A percentile compares a stretch with the other conserved stretches of the same genome.
Evolutionary conservation across 1,139 yeast genomes (phyloP).

Genomic region (Nakaseomyces bracarensis): DNA sequence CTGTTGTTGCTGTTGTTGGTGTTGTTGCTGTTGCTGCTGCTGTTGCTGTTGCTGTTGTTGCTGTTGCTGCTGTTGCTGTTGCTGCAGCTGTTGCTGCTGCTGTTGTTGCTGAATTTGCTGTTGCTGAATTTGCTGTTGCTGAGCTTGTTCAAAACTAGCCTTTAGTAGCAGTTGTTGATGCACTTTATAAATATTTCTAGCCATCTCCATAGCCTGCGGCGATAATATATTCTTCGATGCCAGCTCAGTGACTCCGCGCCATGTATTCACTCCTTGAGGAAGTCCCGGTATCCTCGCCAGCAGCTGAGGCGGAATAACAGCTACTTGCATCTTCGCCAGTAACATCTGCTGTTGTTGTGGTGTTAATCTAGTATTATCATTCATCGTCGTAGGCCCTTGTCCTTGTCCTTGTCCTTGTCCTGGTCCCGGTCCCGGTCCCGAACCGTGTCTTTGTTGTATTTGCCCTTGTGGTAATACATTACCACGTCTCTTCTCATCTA

Average conservation of each 20-base stretch:
- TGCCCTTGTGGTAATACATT: conserved; percentile 14
- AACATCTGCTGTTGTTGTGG: conserved; percentile 31
- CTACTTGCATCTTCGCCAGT: conserved; percentile 40
- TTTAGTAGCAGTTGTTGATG: conserved; percentile 33
- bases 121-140: not conserved
- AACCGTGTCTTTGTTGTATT: conserved; percentile 9
- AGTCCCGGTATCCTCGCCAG: conserved; percentile 65
- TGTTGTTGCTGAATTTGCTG: not conserved
- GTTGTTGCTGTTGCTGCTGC: conserved; percentile 4
- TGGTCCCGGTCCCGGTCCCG: conserved; percentile 17
- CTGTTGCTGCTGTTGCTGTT: conserved; percentile 4
- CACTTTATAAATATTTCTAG: conserved; percentile 34
- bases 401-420: conserved; percentile 17
- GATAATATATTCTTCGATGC: conserved; percentile 42
- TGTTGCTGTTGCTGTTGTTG: conserved; percentile 4
- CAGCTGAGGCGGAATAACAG: conserved; percentile 70
- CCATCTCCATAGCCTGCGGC: conserved; percentile 33
- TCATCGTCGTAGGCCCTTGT: conserved; percentile 9
- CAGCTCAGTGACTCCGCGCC: conserved; percentile 74
- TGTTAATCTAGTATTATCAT: conserved; percentile 16
- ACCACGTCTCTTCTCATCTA: conserved; percentile 21
- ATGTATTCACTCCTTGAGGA: conserved; percentile 75
- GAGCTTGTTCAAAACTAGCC: conserved; percentile 11
- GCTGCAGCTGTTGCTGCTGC: conserved; percentile 8
- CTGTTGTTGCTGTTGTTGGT: conserved; percentile 17